Evolutionary conservation across 2,329 filamentous ascomycete genomes (phyloP), one percentile per base, ranked within the genome.

Genomic region (Hyphodiscus sp.): DNA sequence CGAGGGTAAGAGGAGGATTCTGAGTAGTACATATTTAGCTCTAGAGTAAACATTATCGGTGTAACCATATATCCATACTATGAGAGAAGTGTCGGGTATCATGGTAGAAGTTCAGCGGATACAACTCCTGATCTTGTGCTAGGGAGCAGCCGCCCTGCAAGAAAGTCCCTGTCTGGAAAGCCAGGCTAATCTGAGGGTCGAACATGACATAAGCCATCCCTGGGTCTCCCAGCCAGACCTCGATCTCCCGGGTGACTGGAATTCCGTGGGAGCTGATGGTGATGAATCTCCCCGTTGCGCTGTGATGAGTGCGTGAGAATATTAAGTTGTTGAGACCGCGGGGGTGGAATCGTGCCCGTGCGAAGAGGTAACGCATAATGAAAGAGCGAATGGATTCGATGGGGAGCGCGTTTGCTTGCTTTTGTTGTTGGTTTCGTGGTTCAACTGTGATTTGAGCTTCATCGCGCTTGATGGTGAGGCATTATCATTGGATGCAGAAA

Each of bases 81-180:
- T 49, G 46, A 49, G 46, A 53, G 46, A 53, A 49, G 46, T 53
- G 51, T 45, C 51, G 38, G n/a, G 51, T 53, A n/a, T 53, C 51
- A 19, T 53, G 51, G 41, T 53, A 41, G 46, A 49, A 53, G 19
- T 53, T 44, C n/a, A 53, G 41, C 18, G 51, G 51, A 49, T 49
- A 53, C 38, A 53, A 45, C 1, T 53, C 41, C 46, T 53, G 51
- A 20, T 53, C 51, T 49, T 53, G 51, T 23, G 51, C 26, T 18
- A 45, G 33, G 45, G 51, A 53, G 38, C 46, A 45, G 20, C 51
- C 45, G 11, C 46, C 46, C 5, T 53, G 51, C 6, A 49, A 19
- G 8, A 53, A 44, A 26, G 45, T 45, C 30, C 51, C 51, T 43
- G 45, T 38, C 33, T 53, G 2, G 41, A 53, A 53, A 53, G 45